Conservation (phyloP, 768 basidiomycete genomes). For the Xerocomellus chrysenteron region DNA sequence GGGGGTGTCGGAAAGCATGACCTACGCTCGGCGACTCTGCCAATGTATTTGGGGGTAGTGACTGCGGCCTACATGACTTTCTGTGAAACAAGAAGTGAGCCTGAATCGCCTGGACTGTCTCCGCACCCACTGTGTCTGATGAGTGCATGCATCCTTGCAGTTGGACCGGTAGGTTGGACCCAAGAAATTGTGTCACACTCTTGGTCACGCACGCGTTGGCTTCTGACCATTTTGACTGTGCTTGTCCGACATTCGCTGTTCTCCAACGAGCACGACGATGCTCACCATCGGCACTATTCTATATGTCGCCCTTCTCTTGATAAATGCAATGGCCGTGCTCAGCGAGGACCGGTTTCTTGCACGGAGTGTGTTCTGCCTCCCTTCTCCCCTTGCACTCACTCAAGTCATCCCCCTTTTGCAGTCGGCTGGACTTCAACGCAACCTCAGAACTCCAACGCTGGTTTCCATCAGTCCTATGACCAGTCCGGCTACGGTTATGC, state of each 20-base stretch:
- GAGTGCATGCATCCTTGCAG: constrained; percentile 28
- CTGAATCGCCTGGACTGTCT: not conserved
- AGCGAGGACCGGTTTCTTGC: constrained; percentile 97
- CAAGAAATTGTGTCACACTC: constrained; percentile 16
- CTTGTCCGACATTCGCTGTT: not conserved
- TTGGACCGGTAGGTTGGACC: not conserved
- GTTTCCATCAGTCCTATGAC: constrained; percentile 68
- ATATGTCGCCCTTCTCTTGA: constrained; percentile 82
- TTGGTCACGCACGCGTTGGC: constrained; percentile 16
- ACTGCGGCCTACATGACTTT: constrained; percentile 3
- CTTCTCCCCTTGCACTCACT: constrained; percentile 9
- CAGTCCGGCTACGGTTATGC: constrained; percentile 57
- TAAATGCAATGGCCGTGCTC: constrained; percentile 93
- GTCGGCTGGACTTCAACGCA: constrained; percentile 87
- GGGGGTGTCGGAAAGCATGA: not conserved
- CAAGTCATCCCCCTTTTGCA: constrained; percentile 33
- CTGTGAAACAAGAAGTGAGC: constrained; percentile 13
- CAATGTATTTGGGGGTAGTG: constrained; percentile 29
- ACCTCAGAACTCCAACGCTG: constrained; percentile 52
- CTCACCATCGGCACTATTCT: constrained; percentile 69
- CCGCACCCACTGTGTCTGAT: constrained; percentile 26
- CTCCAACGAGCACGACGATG: constrained; percentile 37
- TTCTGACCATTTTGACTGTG: not conserved
- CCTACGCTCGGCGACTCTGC: constrained; percentile 48
- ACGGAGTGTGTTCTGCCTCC: constrained; percentile 58